Base-by-base conservation (phyloP, 129 eudicot species). In the Centaurea solstitialis region DNA sequence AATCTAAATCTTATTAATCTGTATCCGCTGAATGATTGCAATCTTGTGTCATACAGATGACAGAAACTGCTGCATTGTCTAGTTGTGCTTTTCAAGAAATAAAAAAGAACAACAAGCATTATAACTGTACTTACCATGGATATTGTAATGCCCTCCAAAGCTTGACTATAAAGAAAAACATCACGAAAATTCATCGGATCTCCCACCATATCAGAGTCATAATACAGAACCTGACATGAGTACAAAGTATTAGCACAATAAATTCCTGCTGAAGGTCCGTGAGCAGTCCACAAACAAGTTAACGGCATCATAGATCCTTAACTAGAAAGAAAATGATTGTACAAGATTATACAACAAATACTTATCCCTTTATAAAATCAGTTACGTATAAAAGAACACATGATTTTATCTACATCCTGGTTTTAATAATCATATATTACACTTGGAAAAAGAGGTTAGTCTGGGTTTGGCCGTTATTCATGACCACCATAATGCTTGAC, bases 111-210 rank as follows among this genome's bases (percentile, higher is more conserved):
- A 37, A 38, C 15, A 73, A 28, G 37, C 62, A 82, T 53, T 50
- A 53, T 65, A 69, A 24, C 13, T 68, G 64, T 64, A 61, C 78
- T 45, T 86, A 93, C 98, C 98, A 93, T 91, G 47, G 89, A 86
- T 84, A 93, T 93, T 62, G 92, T 79, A 75, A 93, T 93, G 65
- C 98, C 98, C 87, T 93, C 98, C 91, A 93, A 89, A 84, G 98
- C 96, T 89, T 91, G 96, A 76, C 98, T 93, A 80, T 89, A 89
- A 20, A 93, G 98, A 81, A 91, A 93, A 72, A 89, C 98, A 86
- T 91, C 98, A 79, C 88, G 94, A 50, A 93, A 93, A 74, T 83
- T 91, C 98, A 91, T 80, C 22, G 98, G 98, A 83, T 93, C 96
- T 41, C 94, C 98, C 15, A 89, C 98, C 88, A 91, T 78, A 59